A percentile compares a stretch with the other conserved stretches of the same genome.
Evolutionary conservation across 108 stramenopile species (phyloP).

Genomic region (Pseudonitzschia multiseries): DNA sequence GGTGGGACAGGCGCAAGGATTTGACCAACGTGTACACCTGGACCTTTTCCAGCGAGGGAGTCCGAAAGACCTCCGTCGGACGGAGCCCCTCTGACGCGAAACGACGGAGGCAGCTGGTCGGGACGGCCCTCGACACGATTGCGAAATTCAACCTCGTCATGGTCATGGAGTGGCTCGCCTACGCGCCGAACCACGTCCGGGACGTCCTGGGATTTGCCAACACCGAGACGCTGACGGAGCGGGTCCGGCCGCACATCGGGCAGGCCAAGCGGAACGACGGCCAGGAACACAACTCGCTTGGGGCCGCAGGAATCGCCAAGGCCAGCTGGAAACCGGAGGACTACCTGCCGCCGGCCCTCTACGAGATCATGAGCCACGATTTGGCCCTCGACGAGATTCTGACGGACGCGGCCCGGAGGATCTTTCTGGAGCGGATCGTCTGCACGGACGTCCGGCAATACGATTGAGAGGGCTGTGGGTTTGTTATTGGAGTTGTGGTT

Average conservation of each 20-base stretch:
- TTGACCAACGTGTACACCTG: slow-evolving; percentile 75
- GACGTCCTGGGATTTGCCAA: slow-evolving; percentile 74
- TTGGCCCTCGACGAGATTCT: slow-evolving; percentile 79
- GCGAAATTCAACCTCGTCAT: slow-evolving; percentile 73
- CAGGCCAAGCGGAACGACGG: slow-evolving; percentile 75
- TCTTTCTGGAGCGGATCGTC: slow-evolving; percentile 81
- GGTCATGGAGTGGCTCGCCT: slow-evolving; percentile 83
- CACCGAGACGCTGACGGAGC: slow-evolving; percentile 56
- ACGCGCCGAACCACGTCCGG: slow-evolving; percentile 53
- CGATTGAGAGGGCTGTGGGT: too few species aligned
- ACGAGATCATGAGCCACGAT: slow-evolving; percentile 75
- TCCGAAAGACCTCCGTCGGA: slow-evolving; percentile 31
- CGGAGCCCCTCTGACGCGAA: slow-evolving; percentile 11
- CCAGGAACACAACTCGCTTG: slow-evolving; percentile 66
- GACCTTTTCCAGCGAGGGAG: slow-evolving; percentile 58
- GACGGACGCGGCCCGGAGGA: slow-evolving; percentile 73
- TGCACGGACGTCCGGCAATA: slow-evolving; percentile 38
- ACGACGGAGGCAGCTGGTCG: slow-evolving; percentile 48
- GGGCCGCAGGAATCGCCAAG: slow-evolving; percentile 70
- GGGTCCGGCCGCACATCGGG: slow-evolving; percentile 69
- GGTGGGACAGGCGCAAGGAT: slow-evolving; percentile 68
- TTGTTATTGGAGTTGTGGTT: too few species aligned
- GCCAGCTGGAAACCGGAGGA: slow-evolving; percentile 73
- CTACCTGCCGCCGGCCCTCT: slow-evolving; percentile 53
- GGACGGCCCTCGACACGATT: slow-evolving; percentile 62